Percentiles rank a stretch among this genome's conserved stretches.
Conservation (phyloP, 192 early-diverging fungal species). For the Umbelopsis sp. region DNA sequence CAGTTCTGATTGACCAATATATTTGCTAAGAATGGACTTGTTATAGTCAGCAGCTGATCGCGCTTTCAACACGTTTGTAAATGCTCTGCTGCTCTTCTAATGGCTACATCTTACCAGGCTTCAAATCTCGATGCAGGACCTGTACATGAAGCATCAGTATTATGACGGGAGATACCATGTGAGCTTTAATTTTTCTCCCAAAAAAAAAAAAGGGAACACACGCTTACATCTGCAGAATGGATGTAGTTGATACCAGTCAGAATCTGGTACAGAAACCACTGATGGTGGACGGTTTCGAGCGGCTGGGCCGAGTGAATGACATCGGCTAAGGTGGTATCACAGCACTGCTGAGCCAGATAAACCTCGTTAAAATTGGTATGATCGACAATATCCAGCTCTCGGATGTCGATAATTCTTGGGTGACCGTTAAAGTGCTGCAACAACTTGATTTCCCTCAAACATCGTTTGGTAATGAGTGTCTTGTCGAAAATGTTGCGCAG, state of each 20-base stretch:
- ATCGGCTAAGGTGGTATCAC: conserved; percentile 76
- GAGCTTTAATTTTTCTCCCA: too few relatives aligned
- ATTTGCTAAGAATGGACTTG: conserved; percentile 53
- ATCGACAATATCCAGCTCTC: conserved; percentile 74
- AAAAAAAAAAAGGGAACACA: too few relatives aligned
- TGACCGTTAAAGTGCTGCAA: conserved; percentile 92
- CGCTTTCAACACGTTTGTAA: background rate
- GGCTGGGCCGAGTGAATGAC: conserved; percentile 64
- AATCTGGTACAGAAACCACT: conserved; percentile 76
- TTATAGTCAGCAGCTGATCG: background rate
- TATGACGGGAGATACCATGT: background rate
- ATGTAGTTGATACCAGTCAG: conserved; percentile 71
- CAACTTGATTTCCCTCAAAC: conserved; percentile 90
- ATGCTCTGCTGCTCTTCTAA: conserved; percentile 1
- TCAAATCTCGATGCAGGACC: conserved; percentile 91
- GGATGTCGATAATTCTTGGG: conserved; percentile 46
- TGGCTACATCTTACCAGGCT: conserved; percentile 60
- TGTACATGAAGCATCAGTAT: background rate
- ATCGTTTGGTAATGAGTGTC: conserved; percentile 86
- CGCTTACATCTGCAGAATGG: conserved; percentile 62
- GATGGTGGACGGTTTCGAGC: conserved; percentile 44
- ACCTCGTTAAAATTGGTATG: conserved; percentile 52
- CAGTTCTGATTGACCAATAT: conserved; percentile 90
- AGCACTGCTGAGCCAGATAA: conserved; percentile 61
- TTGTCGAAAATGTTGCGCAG: conserved; percentile 83